Base-by-base conservation (phyloP, 2,329 filamentous ascomycete genomes). In the Sphaerulina vaccinii region DNA sequence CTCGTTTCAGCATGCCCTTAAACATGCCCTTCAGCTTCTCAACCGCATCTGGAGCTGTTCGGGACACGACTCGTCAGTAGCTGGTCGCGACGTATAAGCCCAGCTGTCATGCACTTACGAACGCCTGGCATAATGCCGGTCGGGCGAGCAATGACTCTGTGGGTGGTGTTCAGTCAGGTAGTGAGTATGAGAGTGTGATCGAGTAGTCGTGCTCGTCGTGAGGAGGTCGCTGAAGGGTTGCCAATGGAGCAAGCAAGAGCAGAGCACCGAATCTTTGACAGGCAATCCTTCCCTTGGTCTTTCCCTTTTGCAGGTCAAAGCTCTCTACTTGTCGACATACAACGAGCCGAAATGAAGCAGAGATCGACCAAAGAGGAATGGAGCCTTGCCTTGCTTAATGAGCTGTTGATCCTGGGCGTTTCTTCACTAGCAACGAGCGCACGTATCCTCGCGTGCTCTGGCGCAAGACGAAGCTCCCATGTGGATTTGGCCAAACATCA, bases 41-140 rank as follows among this genome's bases (percentile, higher is more conserved):
- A n/a, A 58, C 52, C 48, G 59, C 57, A 46, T 61, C 57, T 27
- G 59, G 59, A 51, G 59, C 57, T 60, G 52, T 15, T 21, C 35
- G 18, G 9, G 8, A n/a, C 24, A 32, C 39, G 10, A 29, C 35
- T 45, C 10, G 43, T 49, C 40, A 49, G 47, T 51, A 23, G 22
- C 15, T 29, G 33, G 16, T 18, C 23, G 15, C 22, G 40, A 49
- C 41, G 32, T 33, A 23, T 19, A 38, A 10, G 29, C 24, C 40
- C 18, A 47, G 35, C 33, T 33, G 36, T 41, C 27, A 15, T 43
- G 22, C 27, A 60, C 57, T 54, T 44, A 60, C 57, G 57, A 46
- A 60, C 55, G 39, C 57, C 57, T 24, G 57, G 57, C 57, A 60
- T 60, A 23, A 19, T 48, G 35, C n/a, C 22, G 45, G 16, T 24